Base-by-base conservation (phyloP, 768 basidiomycete species). In the Pleurotus eryngii region DNA sequence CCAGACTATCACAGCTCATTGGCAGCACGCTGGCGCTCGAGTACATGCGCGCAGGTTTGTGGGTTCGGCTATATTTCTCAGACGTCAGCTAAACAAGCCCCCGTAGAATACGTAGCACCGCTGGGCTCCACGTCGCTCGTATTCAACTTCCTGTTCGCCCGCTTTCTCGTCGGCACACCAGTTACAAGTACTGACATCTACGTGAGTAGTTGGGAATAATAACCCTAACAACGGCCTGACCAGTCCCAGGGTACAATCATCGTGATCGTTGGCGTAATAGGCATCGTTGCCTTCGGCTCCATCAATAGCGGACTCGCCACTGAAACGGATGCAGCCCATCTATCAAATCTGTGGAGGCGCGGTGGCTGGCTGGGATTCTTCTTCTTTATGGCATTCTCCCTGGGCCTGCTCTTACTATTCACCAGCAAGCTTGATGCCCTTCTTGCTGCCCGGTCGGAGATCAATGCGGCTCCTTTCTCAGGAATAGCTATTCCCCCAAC, bases 101-200 rank as follows among this genome's bases (percentile, higher is more conserved):
- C 9, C 57, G 14, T 72, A 85, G 92, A 96, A 83, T 98, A 97
- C 70, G 95, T 98, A 56, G 96, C 96, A 1, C 95, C 95, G 2
- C 81, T 98, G 3, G 95, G 96, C 12, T 93, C 92, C 0, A 90
- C 93, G 9, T 91, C 93, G 11, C 84, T 98, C 60, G 85, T 98
- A 56, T 98, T 98, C 77, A 98, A 98, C 70, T 95, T 97, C 68
- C 77, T 97, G 38, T 96, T 97, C 69, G 96, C 96, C 38, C 84
- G 89, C 63, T 89, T 93, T 66, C 80, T 93, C 58, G 87, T 92
- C 5, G 91, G 90, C 38, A 91, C 89, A 4, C 90, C 92, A 1
- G 90, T 95, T 39, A 92, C 90, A 43, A 82, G 74, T 57, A 88
- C 82, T 37, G 93, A 95, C 67, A 90, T 95, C 37, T 87, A 90